phyloP scores from a whole-genome alignment of 768 basidiomycete genomes.

The Boletus sp. region DNA sequence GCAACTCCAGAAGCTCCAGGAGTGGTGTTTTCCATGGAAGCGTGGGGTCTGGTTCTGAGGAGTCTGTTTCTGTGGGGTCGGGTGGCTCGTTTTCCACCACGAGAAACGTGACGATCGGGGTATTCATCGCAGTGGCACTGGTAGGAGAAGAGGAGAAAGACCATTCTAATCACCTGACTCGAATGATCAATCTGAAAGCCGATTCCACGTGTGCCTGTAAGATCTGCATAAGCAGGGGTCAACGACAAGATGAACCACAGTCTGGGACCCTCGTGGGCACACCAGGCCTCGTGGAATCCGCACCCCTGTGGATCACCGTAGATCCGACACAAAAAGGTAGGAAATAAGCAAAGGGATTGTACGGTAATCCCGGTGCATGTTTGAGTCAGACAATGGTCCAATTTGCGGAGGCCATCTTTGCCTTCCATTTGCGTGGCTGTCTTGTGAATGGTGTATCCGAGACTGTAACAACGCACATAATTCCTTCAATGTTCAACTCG shows the following conservation, averaged over 20 bases:
- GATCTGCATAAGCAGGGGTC: not conserved
- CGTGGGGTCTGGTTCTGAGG: not conserved
- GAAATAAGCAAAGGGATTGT: not conserved
- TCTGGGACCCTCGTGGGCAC: not conserved
- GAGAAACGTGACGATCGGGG: slow-evolving; percentile 7
- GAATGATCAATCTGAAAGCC: not conserved
- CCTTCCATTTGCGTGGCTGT: not conserved
- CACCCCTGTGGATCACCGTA: not conserved
- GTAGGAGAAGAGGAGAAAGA: slow-evolving; percentile 3
- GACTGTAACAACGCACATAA: not conserved
- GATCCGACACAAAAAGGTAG: not conserved
- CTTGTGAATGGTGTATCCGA: not conserved
- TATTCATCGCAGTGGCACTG: slow-evolving; percentile 10
- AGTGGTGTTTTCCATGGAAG: slow-evolving; percentile 11
- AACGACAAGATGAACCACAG: not conserved
- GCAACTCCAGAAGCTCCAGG: slow-evolving; percentile 6
- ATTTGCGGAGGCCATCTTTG: not conserved
- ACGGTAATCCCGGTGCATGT: not conserved
- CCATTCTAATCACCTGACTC: slow-evolving; percentile 2
- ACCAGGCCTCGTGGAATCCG: not conserved
- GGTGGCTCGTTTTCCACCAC: not conserved
- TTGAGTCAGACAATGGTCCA: not conserved
- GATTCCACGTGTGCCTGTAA: slow-evolving; percentile 3
- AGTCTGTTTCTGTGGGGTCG: not conserved
- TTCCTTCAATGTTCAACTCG: no score